Percentiles rank a stretch among this genome's conserved stretches.
phyloP scores from a whole-genome alignment of 176 grass and related monocot species.

The Microstegium vimineum region DNA sequence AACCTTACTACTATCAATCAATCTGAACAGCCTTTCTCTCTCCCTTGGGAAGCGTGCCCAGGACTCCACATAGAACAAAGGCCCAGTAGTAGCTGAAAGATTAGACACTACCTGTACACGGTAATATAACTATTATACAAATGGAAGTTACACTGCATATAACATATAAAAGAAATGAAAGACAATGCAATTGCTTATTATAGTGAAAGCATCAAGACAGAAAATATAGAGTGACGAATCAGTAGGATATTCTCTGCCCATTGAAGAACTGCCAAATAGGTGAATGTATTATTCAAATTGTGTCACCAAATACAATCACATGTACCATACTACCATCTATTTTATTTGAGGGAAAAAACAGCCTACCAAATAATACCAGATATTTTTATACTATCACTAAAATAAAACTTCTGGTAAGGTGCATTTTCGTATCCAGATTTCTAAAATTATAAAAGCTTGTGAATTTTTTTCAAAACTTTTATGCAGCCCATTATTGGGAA shows the following conservation, averaged over 20 bases:
- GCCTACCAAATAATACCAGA: neutral
- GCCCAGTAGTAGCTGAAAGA: slow-evolving; percentile 74
- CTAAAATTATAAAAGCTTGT: neutral
- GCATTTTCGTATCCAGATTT: neutral
- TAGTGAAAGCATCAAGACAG: neutral
- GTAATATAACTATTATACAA: slow-evolving; percentile 10
- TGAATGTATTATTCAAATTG: slow-evolving; percentile 20
- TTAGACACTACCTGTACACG: slow-evolving; percentile 79
- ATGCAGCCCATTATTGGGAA: neutral
- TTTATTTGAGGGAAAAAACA: neutral
- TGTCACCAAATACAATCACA: neutral
- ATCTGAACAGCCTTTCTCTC: slow-evolving; percentile 69
- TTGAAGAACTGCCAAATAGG: slow-evolving; percentile 18
- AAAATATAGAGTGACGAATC: neutral
- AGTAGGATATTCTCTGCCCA: neutral
- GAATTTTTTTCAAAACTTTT: neutral
- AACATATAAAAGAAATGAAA: neutral
- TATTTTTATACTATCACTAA: neutral
- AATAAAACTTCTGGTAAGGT: neutral
- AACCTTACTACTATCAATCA: slow-evolving; percentile 90
- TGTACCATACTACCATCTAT: neutral
- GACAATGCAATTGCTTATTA: neutral
- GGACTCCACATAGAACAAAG: slow-evolving; percentile 73
- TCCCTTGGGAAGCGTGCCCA: slow-evolving; percentile 90
- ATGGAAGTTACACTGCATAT: neutral